Evolutionary conservation across 139 green algal genomes (phyloP), one percentile per base, ranked within the genome.

Genomic region (Chlamydomonas sp.): DNA sequence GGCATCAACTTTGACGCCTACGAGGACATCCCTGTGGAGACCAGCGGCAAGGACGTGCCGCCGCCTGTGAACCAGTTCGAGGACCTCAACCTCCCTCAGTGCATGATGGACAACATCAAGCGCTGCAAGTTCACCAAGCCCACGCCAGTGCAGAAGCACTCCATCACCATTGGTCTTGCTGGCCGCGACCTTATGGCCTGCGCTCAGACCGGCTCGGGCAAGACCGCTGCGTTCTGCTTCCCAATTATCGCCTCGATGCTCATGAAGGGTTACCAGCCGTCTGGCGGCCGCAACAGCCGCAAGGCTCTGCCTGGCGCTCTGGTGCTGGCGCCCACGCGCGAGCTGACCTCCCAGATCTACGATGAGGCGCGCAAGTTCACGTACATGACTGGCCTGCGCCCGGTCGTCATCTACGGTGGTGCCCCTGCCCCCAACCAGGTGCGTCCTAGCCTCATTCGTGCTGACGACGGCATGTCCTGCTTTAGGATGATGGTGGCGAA

Each of bases 201-300:
- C 89, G 97, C 97, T 0, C 90, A 93, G 88, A 99, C 98, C 20
- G 98, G 98, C 5, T 99, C 97, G 4, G 98, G 98, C 86, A 99
- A 99, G 91, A 99, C 98, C 4, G 98, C 98, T 60, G 97, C 97
- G 62, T 99, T 99, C 93, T 99, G 96, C 94, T 99, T 99, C 91
- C 98, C 98, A 73, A 99, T 99, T 85, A 99, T 99, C 77, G 91
- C 91, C 93, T 88, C 85, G 87, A 97, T 99, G 85, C 87, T 99
- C 60, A 91, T 93, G 72, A 91, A 75, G 5, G 91, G 88, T 82
- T 93, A 94, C 80, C 93, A 96, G 91, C 91, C 95, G 63, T 76
- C 85, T 10, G 77, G 17, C 60, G 85, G 80, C 15, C 87, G 90
- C 61, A 81, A 78, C 89, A 91, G 80, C 68, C 94, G 97, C 85